Conservation (phyloP, 495 filamentous ascomycete species). For the Xylona heveae region DNA sequence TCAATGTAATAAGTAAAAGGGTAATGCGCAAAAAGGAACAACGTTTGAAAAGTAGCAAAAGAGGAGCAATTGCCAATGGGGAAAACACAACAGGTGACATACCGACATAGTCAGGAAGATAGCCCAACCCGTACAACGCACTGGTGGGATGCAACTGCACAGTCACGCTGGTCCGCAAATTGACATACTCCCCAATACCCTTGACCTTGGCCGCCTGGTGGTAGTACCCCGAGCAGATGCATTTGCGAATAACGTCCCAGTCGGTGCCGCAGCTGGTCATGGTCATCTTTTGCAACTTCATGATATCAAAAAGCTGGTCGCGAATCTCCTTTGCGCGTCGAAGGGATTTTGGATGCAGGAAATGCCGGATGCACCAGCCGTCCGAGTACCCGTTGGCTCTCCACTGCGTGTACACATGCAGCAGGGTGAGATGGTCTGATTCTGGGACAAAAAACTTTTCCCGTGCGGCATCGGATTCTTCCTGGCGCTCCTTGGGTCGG, state of each 20-base stretch:
- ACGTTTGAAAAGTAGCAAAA: not conserved
- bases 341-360: conserved; percentile 79
- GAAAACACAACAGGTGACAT: too few species aligned
- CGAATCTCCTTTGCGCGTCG: conserved; percentile 82
- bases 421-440: conserved; percentile 86
- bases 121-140: conserved; percentile 78
- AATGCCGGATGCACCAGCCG: conserved; percentile 80
- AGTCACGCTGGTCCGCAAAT: conserved; percentile 80
- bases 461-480: conserved; percentile 88
- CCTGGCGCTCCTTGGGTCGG: conserved; percentile 88
- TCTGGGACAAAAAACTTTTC: conserved; percentile 98
- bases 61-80: too few species aligned
- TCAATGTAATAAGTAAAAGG: not conserved
- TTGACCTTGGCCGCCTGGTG: conserved; percentile 96
- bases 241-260: conserved; percentile 89
- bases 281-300: conserved; percentile 81
- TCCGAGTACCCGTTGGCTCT: conserved; percentile 77
- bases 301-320: conserved; percentile 83
- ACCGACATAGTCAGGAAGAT: conserved; percentile 77
- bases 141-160: conserved; percentile 88
- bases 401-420: conserved; percentile 95
- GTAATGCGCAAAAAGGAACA: not conserved
- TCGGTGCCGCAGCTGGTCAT: conserved; percentile 83
- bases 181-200: conserved; percentile 93
- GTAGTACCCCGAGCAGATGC: conserved; percentile 94